Evolutionary conservation across 1,284 basidiomycete genomes (phyloP), one percentile per base, ranked within the genome.

Genomic region (Apiotrichum mycotoxinovorans): DNA sequence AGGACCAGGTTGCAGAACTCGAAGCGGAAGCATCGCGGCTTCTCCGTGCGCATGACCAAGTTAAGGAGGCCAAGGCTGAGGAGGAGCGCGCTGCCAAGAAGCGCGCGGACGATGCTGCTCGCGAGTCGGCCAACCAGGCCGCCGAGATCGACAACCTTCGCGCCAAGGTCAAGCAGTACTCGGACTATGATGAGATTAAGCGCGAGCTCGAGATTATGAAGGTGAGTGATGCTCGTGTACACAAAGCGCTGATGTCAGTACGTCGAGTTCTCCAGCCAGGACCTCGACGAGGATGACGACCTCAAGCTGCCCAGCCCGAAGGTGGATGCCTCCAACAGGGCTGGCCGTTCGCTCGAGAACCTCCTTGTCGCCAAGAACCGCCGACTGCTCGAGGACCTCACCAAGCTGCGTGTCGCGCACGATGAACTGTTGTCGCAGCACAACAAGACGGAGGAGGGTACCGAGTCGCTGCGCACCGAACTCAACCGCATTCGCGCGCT

Each of bases 161-260:
- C 67, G 75, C 79, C 41, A 85, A 84, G 64, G 78, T 95, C 42
- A 85, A 84, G 69, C 84, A 85, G 64, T 89, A 87, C 66, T 76
- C 76, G 4, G 91, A 96, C 73, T 97, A 96, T 67, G 93, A 97
- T 68, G 93, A 96, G 78, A 86, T 96, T 71, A 96, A 96, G 79
- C 86, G 93, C 42, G 94, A 96, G 73, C 82, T 96, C 23, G 92
- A 93, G 69, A 95, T 96, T 66, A 90, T 97, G 89, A 96, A 97
- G 85, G 92, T 90, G 52, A 15, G 48, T n/a, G 2, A 17, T 14
- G 5, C 8, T 25, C 80, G 66, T 2, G 5, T 0, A 20, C 0
- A 18, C 4, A 0, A 34, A 18, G n/a, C 10, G n/a, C 44, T 53
- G 33, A 58, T 25, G n/a, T 25, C 66, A 96, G 92, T 95, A 87